Base-by-base conservation (phyloP, 2,329 filamentous ascomycete species). In the Aquanectria penicillioides region DNA sequence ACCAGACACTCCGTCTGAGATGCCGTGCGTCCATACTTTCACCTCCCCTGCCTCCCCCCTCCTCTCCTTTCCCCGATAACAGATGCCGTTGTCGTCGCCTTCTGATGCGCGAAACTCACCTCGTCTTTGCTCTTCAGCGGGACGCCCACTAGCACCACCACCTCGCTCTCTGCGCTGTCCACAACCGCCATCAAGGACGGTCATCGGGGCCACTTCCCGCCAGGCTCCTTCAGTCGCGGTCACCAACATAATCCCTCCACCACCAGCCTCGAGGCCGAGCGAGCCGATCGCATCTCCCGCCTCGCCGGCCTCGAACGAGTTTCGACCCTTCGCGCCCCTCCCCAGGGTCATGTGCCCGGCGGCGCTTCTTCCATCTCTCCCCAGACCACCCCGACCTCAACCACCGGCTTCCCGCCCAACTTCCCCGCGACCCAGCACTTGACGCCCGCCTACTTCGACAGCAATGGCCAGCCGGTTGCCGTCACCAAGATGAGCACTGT, bases 151-250 rank as follows among this genome's bases (percentile, higher is more conserved):
- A 97, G 93, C 66, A 90, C 91, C 34, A 96, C 92, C 4, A 97
- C 94, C 11, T 96, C 93, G 48, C 89, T 98, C 71, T 97, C 93
- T 22, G 89, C 93, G 34, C 85, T 98, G 43, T 97, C 93, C 13
- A 97, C 94, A 15, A 95, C 93, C 11, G 94, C 94, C 48, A 97
- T 97, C 83, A 97, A 97, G 78, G 94, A 98, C 74, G 94, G 94
- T 68, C 93, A 97, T 72, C 91, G 93, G 60, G 94, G 94, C 63
- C 88, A 93, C 72, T 83, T 89, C 23, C 86, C 88, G 23, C 84
- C 88, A 18, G 72, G 72, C 8, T 68, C 76, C 57, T 81, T 84
- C 55, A 81, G 81, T 61, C 86, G 87, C 47, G 80, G 85, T 69
- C 80, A 88, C 74, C 77, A 87, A 69, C 81, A 87, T 71, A 82